Evolutionary conservation across 208 protist species (phyloP), one percentile per base, ranked within the genome.

Genomic region (Leishmania major): DNA sequence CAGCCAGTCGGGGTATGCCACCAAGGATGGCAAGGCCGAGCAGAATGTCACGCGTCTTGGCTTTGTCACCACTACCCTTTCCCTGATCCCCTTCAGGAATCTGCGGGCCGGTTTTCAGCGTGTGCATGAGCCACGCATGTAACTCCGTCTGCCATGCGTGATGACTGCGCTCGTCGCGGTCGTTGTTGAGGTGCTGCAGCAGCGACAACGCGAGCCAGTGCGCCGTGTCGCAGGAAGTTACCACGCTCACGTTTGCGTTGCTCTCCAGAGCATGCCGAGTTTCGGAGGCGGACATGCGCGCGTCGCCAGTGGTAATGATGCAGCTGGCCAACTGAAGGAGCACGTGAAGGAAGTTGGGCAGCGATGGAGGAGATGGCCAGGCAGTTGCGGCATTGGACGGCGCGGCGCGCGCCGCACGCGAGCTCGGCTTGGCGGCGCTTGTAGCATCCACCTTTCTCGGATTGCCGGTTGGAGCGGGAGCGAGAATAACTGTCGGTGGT

Each of bases 191-290:
- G 35, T 84, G 86, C 85, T 97, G 95, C 72, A 97, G 80, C 60
- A 97, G 84, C 31, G 90, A 80, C 71, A 97, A 47, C 7, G 93
- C 91, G 55, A 94, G 89, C 91, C 93, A 95, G 62, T 88, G 76
- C 25, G 40, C 85, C 51, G 72, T 92, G 89, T 57, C 86, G 64
- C 75, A 90, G 28, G 80, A 75, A 47, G 70, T 83, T 51, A 84
- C 51, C 5, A 75, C 70, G 49, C 83, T 43, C 2, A 59, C 59
- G 37, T 70, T 25, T 31, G 78, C 45, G 53, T 55, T 85, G 13
- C 7, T 31, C 40, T 88, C 80, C 40, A 84, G 40, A n/a, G n/a
- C 59, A 77, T 88, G 78, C 2, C 85, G 77, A 40, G 81, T 88
- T 43, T 85, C 79, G 11, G 81, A 85, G 40, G 77, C 79, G 1